Base-by-base conservation (phyloP, 306 rosid genomes). In the Ormosia emarginata region DNA sequence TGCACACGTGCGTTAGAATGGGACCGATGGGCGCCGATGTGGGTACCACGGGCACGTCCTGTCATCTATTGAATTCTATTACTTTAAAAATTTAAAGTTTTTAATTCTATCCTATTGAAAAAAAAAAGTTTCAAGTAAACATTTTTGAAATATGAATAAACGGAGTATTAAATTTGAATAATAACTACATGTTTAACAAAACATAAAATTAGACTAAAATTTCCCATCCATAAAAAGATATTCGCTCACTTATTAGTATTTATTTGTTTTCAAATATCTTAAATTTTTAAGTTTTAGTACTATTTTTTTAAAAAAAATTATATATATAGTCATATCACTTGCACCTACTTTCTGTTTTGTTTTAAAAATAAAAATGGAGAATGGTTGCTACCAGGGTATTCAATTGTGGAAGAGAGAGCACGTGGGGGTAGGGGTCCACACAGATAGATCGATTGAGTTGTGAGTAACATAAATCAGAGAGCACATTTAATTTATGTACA, bases 1-100 rank as follows among this genome's bases (percentile, higher is more conserved):
- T 53, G 82, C 86, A 65, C 92, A 89, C 93, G 92, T 88, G 90
- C 83, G 73, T 67, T 47, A 18, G 15, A 57, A 58, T 61, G 41
- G 18, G 30, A 70, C 63, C 77, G 5, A 63, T 63, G 81, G 59
- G 66, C 53, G 14, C 24, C 68, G 13, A 4, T 2, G 64, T 76
- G 66, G 89, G 90, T 73, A 83, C 90, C 91, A 83, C 68, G 49
- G 24, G 67, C 77, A 69, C 18, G 44, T 80, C 79, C 39, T 30
- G 34, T 53, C 12, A 5, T 58, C 71, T 17, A n/a, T 57, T 79
- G 13, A 50, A 62, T 46, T 49, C 24, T 47, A 46, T n/a, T 5
- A 14, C 14, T 36, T 34, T 1, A 1, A 2, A 30, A 32, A 61
- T 1, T 30, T 18, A 7, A 24, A 8, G 1, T 55, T 57, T 12